phyloP scores from a whole-genome alignment of 1,284 basidiomycete genomes.

The Puccinia polysora region DNA sequence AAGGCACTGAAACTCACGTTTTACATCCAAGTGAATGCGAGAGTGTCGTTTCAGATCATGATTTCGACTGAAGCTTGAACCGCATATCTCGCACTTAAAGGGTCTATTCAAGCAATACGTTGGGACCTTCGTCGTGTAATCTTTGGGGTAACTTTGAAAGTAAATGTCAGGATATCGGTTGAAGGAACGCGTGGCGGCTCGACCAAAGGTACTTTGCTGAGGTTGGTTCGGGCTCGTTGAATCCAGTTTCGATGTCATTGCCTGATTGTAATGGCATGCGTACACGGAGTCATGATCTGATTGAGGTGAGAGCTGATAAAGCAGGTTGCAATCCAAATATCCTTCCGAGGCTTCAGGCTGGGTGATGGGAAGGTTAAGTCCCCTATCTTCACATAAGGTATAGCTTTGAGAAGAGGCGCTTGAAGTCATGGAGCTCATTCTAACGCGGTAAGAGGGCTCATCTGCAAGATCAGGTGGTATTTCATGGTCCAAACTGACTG shows the following conservation, averaged over 20 bases:
- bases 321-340: not conserved
- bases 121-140: not conserved
- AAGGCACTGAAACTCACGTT: conserved; percentile 45
- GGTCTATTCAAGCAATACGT: conserved; percentile 6
- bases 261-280: not conserved
- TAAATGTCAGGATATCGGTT: conserved; percentile 1
- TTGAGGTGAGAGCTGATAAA: not conserved
- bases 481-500: not conserved
- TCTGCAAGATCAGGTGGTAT: not conserved
- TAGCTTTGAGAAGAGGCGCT: conserved; percentile 20
- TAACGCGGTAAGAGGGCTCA: not conserved
- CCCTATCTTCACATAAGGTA: not conserved
- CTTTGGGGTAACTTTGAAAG: not conserved
- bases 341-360: not conserved
- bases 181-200: not conserved
- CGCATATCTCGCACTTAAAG: conserved; percentile 50
- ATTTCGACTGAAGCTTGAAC: conserved; percentile 50
- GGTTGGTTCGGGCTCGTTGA: not conserved
- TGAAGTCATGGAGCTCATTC: conserved; percentile 16
- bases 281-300: not conserved
- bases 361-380: not conserved
- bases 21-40: conserved; percentile 51
- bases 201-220: not conserved
- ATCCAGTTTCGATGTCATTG: not conserved
- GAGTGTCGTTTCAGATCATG: conserved; percentile 51